A percentile compares a stretch with the other conserved stretches of the same genome.
Evolutionary conservation across 2,329 filamentous ascomycete species (phyloP).

Genomic region (Cryphonectria radicalis): DNA sequence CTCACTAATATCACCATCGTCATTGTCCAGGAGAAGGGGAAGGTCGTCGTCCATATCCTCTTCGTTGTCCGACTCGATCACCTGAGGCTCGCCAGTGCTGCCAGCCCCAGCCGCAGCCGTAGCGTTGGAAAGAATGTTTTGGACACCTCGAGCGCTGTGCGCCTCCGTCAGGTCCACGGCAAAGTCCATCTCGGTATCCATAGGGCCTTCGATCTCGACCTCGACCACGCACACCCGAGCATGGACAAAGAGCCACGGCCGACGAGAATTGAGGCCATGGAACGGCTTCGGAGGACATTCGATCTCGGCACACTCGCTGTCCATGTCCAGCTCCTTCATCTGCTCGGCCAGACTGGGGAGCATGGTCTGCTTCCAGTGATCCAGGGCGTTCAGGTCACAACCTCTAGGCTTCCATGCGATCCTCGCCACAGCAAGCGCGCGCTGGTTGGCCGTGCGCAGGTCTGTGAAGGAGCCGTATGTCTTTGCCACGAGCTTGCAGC

Average conservation of each 20-base stretch:
- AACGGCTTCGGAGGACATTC: neutral
- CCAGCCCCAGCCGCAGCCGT: neutral
- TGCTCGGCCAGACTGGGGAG: slow-evolving; percentile 1
- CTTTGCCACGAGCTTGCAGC: slow-evolving; percentile 2
- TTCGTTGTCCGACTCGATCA: neutral
- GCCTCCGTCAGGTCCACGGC: neutral
- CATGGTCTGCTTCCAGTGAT: slow-evolving; percentile 4
- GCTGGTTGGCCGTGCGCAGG: slow-evolving; percentile 19
- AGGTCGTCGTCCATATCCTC: slow-evolving; percentile 1
- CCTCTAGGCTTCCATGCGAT: slow-evolving; percentile 14
- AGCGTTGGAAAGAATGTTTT: neutral
- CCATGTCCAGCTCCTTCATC: slow-evolving; percentile 7
- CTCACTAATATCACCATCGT: slow-evolving; percentile 17
- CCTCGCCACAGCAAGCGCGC: slow-evolving; percentile 14
- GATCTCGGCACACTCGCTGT: slow-evolving; percentile 8
- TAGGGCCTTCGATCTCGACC: slow-evolving; percentile 14
- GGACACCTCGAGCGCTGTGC: neutral
- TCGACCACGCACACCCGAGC: slow-evolving; percentile 11
- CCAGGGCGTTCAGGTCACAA: neutral
- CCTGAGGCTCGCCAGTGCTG: neutral
- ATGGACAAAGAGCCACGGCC: slow-evolving; percentile 19
- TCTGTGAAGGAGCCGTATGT: slow-evolving; percentile 15
- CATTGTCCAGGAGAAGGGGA: neutral
- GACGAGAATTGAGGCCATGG: slow-evolving; percentile 7
- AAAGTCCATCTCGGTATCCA: slow-evolving; percentile 16